Evolutionary conservation across 495 filamentous ascomycete genomes (phyloP), one percentile per base, ranked within the genome.

Genomic region (Alectoria sarmentosa): DNA sequence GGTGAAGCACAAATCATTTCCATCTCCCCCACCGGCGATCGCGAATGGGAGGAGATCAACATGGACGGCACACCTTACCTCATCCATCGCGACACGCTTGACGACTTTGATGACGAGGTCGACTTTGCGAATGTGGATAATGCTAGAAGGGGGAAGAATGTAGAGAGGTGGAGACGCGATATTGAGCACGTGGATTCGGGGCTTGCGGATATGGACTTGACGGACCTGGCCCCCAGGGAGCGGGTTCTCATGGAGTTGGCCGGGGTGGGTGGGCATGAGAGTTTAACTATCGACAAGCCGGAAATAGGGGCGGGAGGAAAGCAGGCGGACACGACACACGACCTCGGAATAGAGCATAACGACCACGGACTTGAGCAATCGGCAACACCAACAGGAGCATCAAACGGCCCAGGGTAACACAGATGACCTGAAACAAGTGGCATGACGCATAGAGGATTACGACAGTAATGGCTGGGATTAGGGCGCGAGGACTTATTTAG

Each of bases 111-210:
- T 15, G 60, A 64, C n/a, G 26, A 26, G 34, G n/a, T 15, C 37
- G 65, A 64, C 28, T 58, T 68, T 26, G 39, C 46, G 30, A 36
- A 60, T 10, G 34, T 52, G 38, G 42, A 44, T 28, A 11, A 58
- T 28, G 46, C 41, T 21, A 34, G 60, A 26, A 58, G 65, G 62
- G 32, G 49, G n/a, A 58, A 58, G 5, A 26, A 32, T 30, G 65
- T 66, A 10, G 65, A 62, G n/a, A 32, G 46, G 28, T 62, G 58
- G 64, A 61, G 64, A 44, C 49, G 49, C 15, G 52, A 58, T n/a
- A 54, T 61, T 26, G 65, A 62, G 41, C 59, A 58, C 23, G 70
- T 70, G 13, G 70, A 72, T 56, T 72, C 70, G 10, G 68, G 70
- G 21, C 58, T 72, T 39, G 70, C 61, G 26, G 69, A 68, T 60